A percentile compares a stretch with the other conserved stretches of the same genome.
Evolutionary conservation across 2,329 filamentous ascomycete genomes (phyloP).

Genomic region (Blumeriella jaapii): DNA sequence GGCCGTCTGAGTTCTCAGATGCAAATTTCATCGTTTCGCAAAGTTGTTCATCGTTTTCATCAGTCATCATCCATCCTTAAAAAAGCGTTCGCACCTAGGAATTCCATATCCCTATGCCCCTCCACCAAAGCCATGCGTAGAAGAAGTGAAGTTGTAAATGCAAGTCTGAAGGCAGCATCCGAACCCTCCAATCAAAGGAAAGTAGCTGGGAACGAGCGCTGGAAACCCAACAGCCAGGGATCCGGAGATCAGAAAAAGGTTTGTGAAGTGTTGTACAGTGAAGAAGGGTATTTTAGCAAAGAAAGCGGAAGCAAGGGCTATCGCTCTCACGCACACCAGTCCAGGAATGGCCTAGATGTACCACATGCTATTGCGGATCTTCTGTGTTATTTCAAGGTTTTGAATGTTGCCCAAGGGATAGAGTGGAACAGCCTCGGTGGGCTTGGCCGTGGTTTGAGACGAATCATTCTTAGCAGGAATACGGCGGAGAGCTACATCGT

Average conservation of each 20-base stretch:
- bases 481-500: not conserved
- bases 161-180: too few relatives aligned
- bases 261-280: too few relatives aligned
- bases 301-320: constrained; percentile 14
- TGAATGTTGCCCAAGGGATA: constrained; percentile 20
- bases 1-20: too few relatives aligned
- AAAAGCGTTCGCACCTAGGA: constrained; percentile 1
- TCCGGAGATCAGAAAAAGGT: too few relatives aligned
- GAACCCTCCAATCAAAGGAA: too few relatives aligned
- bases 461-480: constrained; percentile 7
- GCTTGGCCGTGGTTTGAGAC: constrained; percentile 14
- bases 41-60: constrained; percentile 1
- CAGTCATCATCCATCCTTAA: constrained; percentile 4
- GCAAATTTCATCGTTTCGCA: too few relatives aligned
- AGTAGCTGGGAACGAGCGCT: too few relatives aligned
- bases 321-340: constrained; percentile 10
- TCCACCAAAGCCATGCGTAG: constrained; percentile 8
- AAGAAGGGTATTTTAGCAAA: too few relatives aligned
- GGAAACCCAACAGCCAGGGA: too few relatives aligned
- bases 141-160: constrained; percentile 13
- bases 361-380: constrained; percentile 26
- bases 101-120: constrained; percentile 5
- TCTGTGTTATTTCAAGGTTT: constrained; percentile 4
- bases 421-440: constrained; percentile 17
- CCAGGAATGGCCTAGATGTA: constrained; percentile 22